phyloP scores from a whole-genome alignment of 257 asterid species.

The Solanum corneliomulleri region DNA sequence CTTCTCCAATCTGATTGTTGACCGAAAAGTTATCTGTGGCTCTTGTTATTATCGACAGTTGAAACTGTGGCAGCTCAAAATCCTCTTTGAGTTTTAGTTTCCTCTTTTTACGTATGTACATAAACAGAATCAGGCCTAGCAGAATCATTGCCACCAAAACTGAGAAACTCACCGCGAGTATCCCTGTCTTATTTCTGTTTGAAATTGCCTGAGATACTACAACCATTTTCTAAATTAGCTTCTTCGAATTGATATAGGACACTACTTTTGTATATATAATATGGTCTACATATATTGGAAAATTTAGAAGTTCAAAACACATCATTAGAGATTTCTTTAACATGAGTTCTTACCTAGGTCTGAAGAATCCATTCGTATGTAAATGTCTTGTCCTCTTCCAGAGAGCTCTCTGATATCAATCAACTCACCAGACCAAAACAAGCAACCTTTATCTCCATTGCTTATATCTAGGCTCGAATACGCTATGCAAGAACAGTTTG shows the following conservation, averaged over 20 bases:
- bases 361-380: slow-evolving; percentile 18
- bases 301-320: too few species aligned
- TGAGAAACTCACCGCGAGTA: background rate
- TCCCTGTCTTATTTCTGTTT: background rate
- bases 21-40: slow-evolving; percentile 8
- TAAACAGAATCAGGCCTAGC: background rate
- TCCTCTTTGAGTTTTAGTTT: background rate
- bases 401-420: slow-evolving; percentile 9
- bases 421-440: slow-evolving; percentile 13
- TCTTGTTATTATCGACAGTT: background rate
- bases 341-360: background rate
- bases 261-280: background rate
- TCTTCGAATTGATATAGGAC: background rate
- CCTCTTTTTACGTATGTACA: background rate
- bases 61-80: slow-evolving; percentile 12
- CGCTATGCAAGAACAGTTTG: slow-evolving; percentile 22
- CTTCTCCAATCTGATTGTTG: background rate
- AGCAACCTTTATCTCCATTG: slow-evolving; percentile 11
- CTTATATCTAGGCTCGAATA: slow-evolving; percentile 14
- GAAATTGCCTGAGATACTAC: background rate
- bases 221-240: too few species aligned
- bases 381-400: slow-evolving; percentile 12
- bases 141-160: background rate
- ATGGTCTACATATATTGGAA: background rate
- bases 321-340: background rate